Evolutionary conservation across 257 asterid species (phyloP), one percentile per base, ranked within the genome.

Genomic region (Ilex aquifolium): DNA sequence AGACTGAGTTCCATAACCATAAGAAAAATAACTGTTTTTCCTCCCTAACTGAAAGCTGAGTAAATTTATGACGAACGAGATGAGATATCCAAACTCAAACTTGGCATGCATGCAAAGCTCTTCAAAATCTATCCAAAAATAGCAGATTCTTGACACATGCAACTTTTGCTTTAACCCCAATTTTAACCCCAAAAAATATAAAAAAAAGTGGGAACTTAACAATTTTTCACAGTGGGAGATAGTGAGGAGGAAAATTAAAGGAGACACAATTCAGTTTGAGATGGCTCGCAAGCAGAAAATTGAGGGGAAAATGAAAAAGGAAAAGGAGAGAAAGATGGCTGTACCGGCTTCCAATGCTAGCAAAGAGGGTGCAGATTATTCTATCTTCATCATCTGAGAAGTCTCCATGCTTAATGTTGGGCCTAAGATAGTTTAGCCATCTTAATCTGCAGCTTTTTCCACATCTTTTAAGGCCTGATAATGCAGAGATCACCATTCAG

Each of bases 341-440:
- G 2, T 55, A 90, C 97, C 96, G 81, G 97, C 95, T 87, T 62
- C 97, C 97, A 65, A 90, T 87, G 82, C 62, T 83, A 15, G 84
- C 76, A 65, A 67, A 87, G 60, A 90, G 90, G 76, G 52, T 64
- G 84, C 90, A 85, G 68, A 90, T 90, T 7, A 87, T 68, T 58
- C 77, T 71, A 50, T 87, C 96, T 66, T 90, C 97, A 11, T 82
- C 84, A 1, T 80, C 88, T 0, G 96, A 71, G 59, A 90, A 90
- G 31, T 85, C 93, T 15, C 97, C 97, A 63, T 87, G 95, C 57
- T 82, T 90, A 67, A 90, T 80, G 56, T 87, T 82, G 2, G 97
- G 96, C 67, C 96, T 69, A 15, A 90, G 86, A 68, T 90, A 90
- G 72, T 90, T 90, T n/a, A 90, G 72, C 97, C 97, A 90, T 74